Base-by-base conservation (phyloP, 805 yeast species). In the Diddensiella caesifluorescens region DNA sequence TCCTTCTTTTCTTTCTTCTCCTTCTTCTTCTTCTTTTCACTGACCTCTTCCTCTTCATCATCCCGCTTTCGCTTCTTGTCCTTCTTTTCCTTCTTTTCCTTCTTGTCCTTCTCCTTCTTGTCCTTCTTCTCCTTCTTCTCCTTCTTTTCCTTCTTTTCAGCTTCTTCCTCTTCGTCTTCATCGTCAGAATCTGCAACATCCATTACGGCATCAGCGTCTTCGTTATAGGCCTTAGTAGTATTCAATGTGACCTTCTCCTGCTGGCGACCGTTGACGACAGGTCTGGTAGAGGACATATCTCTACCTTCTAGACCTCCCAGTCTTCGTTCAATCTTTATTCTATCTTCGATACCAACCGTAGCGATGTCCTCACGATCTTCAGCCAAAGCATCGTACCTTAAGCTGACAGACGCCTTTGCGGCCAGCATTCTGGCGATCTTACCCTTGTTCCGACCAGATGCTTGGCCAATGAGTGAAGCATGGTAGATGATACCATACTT, bases 351-450 rank as follows among this genome's bases (percentile, higher is more conserved):
- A 60, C 98, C 98, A 59, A 89, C 75, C 55, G 89, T 95, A 51
- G 97, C 96, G 49, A 86, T 77, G 60, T 92, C 97, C 31, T 54
- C 59, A 68, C 97, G 80, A 58, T 92, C 97, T 72, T 92, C 98
- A 51, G 97, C 83, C 48, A 92, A 73, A 23, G 97, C 95, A 71
- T 92, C 98, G 65, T 84, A 90, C 74, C 98, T 85, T 56, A 90
- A 73, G 49, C 96, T 85, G 58, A 92, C 94, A 42, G 98, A 95
- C 54, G 97, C 95, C 73, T 92, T 92, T 46, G 97, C 97, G 56
- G 98, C 98, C 51, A 92, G 77, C 54, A 92, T 95, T 73, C 98
- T 83, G 45, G 98, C 97, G 64, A 92, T 87, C 74, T 89, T 92
- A 73, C 98, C 98, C 76, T 92, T 92, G 73, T 92, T 92, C 70